Evolutionary conservation across 2,329 filamentous ascomycete species (phyloP).

Genomic region (Orbilia blumenaviensis): DNA sequence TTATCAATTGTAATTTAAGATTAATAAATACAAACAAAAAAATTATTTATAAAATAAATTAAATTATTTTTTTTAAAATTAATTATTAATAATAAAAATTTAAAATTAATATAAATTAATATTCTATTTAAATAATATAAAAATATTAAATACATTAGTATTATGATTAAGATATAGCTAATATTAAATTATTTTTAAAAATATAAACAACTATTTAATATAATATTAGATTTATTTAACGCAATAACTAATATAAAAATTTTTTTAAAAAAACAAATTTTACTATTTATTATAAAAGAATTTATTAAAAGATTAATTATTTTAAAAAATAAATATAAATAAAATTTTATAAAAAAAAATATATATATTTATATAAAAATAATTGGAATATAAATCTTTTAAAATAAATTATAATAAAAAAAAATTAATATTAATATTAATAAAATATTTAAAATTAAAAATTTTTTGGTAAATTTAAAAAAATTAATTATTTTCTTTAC

Average conservation of each 20-base stretch:
- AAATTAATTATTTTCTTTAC: too few species aligned
- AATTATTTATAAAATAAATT: neutral
- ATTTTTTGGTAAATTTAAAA: too few species aligned
- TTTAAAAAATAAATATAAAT: neutral
- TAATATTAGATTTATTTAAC: neutral
- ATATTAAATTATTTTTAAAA: neutral
- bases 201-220: neutral
- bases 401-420: neutral
- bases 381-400: neutral
- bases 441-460: too few species aligned
- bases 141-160: neutral
- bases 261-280: neutral
- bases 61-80: too few species aligned
- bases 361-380: neutral
- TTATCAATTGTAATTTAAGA: neutral
- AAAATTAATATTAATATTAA: too few species aligned
- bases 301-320: neutral
- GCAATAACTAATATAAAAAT: neutral
- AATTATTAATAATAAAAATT: too few species aligned
- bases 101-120: neutral
- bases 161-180: constrained; percentile 14
- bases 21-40: neutral
- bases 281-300: neutral
- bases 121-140: constrained; percentile 8
- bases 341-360: neutral